Conservation (phyloP, 768 basidiomycete species). For the Mycena amicta region DNA sequence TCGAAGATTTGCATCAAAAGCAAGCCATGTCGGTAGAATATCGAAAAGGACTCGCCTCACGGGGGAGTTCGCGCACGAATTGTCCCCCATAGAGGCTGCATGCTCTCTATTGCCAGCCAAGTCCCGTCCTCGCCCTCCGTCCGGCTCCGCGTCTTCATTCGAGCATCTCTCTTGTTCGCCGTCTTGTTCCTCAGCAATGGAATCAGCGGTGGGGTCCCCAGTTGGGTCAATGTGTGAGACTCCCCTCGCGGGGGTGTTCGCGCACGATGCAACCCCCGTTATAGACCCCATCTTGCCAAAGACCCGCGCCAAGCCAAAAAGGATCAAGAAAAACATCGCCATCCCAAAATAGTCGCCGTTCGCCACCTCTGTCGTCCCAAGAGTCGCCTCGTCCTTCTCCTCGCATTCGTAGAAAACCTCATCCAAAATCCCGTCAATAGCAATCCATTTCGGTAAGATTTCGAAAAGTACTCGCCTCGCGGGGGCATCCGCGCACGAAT, state of each 20-base stretch:
- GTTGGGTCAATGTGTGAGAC: background rate
- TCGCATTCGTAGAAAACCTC: too few relatives aligned
- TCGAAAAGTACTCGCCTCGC: too few relatives aligned
- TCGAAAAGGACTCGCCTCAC: constrained; percentile 10
- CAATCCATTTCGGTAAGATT: too few relatives aligned
- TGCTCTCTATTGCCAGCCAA: background rate
- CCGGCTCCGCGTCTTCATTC: too few relatives aligned
- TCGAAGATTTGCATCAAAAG: background rate
- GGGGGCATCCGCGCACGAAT: too few relatives aligned
- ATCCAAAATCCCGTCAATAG: too few relatives aligned
- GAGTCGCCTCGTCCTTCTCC: background rate
- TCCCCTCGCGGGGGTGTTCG: constrained; percentile 13
- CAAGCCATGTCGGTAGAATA: background rate
- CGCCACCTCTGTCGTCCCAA: background rate
- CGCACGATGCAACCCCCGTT: constrained; percentile 3
- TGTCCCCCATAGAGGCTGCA: constrained; percentile 5
- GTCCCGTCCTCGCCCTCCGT: background rate
- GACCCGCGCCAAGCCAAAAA: too few relatives aligned
- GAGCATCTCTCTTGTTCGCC: too few relatives aligned
- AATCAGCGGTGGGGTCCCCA: background rate
- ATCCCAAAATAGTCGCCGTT: background rate
- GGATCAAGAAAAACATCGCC: too few relatives aligned
- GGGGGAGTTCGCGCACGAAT: constrained; percentile 3
- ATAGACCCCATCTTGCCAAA: too few relatives aligned
- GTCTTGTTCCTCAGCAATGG: background rate